Percentiles rank a stretch among this genome's conserved stretches.
Evolutionary conservation across 2,329 filamentous ascomycete species (phyloP).

Genomic region (Beauveria bassiana): DNA sequence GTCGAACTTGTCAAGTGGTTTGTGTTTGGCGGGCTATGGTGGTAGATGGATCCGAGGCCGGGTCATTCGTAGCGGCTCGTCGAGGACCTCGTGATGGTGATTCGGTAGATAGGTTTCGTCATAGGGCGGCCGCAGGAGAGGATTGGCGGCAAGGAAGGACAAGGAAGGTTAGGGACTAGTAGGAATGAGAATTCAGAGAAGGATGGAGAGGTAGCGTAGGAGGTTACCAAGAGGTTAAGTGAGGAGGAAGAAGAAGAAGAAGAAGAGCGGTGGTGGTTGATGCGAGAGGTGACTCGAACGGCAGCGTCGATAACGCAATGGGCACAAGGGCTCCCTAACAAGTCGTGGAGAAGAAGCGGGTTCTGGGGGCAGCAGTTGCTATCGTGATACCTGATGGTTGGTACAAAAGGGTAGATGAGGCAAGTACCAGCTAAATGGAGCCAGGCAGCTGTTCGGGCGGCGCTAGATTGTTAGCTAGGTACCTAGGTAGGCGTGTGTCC

Average conservation of each 20-base stretch:
- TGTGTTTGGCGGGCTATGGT: neutral
- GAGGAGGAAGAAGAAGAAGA: neutral
- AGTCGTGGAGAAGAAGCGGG: constrained; percentile 9
- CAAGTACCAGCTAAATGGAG: neutral
- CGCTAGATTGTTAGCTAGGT: neutral
- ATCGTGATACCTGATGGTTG: neutral
- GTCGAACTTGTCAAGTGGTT: constrained; percentile 8
- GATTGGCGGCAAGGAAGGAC: neutral
- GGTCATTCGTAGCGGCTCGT: constrained; percentile 10
- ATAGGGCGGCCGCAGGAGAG: constrained; percentile 5
- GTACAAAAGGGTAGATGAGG: neutral
- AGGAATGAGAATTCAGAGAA: neutral
- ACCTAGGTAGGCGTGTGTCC: neutral
- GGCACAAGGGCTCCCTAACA: neutral
- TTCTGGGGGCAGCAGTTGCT: neutral
- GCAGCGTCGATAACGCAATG: constrained; percentile 12
- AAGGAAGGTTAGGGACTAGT: neutral
- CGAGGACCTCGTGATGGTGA: constrained; percentile 12
- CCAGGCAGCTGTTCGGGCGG: neutral
- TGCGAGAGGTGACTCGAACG: constrained; percentile 11
- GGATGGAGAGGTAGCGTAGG: neutral
- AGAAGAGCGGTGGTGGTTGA: neutral
- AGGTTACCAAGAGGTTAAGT: neutral
- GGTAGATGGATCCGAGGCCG: constrained; percentile 11
- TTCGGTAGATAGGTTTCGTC: constrained; percentile 6